Percentiles rank a stretch among this genome's conserved stretches.
These are phyloP conservation scores for Rhizopogon parksii DNA, from an alignment of 1,284 basidiomycete genomes.

Conservation along the genomic window DNA sequence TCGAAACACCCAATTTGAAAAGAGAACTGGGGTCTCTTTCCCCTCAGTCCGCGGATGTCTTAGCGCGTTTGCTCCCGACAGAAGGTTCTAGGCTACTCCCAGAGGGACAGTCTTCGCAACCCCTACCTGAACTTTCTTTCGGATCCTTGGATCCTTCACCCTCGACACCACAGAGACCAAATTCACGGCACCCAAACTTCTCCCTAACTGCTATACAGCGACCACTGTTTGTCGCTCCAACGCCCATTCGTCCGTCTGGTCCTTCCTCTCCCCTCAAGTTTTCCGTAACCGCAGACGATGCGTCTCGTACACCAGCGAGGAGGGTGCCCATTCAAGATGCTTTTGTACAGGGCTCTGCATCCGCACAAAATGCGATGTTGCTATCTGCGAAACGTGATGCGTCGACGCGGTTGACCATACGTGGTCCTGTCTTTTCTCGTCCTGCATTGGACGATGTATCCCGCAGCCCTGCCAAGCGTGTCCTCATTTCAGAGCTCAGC, in stretches of 20 bases:
- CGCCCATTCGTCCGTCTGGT: constrained; percentile 17
- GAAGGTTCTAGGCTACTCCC: constrained; percentile 1
- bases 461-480: constrained; percentile 54
- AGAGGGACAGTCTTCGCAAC: neutral
- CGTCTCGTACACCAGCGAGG: constrained; percentile 50
- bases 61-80: constrained; percentile 24
- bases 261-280: constrained; percentile 29
- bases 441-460: constrained; percentile 30
- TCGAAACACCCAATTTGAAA: constrained; percentile 1
- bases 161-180: constrained; percentile 13
- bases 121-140: neutral
- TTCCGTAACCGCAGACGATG: constrained; percentile 32
- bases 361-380: constrained; percentile 38
- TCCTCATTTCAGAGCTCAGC: constrained; percentile 33
- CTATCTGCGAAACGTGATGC: constrained; percentile 10
- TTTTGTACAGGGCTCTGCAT: constrained; percentile 41
- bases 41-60: constrained; percentile 29
- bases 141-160: constrained; percentile 2
- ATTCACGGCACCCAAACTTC: constrained; percentile 8
- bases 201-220: constrained; percentile 17
- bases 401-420: constrained; percentile 9
- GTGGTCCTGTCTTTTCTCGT: constrained; percentile 30
- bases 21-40: constrained; percentile 29
- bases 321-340: constrained; percentile 50
- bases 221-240: constrained; percentile 13